phyloP scores from a whole-genome alignment of 345 rosid genomes.

The Dimocarpus longan region DNA sequence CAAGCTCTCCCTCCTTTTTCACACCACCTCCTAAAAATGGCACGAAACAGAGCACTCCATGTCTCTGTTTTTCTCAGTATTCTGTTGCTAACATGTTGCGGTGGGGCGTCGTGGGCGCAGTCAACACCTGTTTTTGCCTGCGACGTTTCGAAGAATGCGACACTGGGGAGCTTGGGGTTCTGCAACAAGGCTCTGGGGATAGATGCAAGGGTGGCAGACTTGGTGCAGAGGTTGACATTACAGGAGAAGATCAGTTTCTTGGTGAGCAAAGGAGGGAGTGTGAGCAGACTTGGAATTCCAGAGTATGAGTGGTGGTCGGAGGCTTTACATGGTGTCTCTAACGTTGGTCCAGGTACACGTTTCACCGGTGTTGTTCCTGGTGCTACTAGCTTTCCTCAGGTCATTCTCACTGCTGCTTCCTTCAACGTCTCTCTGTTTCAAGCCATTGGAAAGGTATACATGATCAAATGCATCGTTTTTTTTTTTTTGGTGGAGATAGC shows the following conservation, averaged over 20 bases:
- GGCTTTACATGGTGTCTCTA: constrained; percentile 25
- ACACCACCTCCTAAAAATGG: constrained; percentile 14
- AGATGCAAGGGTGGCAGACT: constrained; percentile 65
- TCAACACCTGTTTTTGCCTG: constrained; percentile 74
- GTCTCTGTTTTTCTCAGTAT: constrained; percentile 38
- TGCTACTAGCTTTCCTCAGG: constrained; percentile 23
- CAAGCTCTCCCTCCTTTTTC: not conserved
- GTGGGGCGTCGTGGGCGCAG: constrained; percentile 36
- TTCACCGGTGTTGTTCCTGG: not conserved
- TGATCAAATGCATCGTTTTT: no score
- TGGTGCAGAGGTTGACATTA: constrained; percentile 71
- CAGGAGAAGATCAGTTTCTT: constrained; percentile 72
- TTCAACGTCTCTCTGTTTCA: constrained; percentile 16
- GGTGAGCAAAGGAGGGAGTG: constrained; percentile 56
- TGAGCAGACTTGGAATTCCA: constrained; percentile 79
- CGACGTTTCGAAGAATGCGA: constrained; percentile 50
- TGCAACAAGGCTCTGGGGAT: constrained; percentile 50
- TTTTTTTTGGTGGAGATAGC: no score
- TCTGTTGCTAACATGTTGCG: not conserved
- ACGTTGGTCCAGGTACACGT: constrained; percentile 1
- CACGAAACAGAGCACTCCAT: constrained; percentile 27
- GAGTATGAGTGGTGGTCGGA: constrained; percentile 65
- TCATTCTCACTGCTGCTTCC: constrained; percentile 22
- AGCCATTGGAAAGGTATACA: constrained; percentile 21
- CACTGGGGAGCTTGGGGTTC: constrained; percentile 53